Conservation (phyloP, 23 red algal genomes). For the Gracilaria domingensis region DNA sequence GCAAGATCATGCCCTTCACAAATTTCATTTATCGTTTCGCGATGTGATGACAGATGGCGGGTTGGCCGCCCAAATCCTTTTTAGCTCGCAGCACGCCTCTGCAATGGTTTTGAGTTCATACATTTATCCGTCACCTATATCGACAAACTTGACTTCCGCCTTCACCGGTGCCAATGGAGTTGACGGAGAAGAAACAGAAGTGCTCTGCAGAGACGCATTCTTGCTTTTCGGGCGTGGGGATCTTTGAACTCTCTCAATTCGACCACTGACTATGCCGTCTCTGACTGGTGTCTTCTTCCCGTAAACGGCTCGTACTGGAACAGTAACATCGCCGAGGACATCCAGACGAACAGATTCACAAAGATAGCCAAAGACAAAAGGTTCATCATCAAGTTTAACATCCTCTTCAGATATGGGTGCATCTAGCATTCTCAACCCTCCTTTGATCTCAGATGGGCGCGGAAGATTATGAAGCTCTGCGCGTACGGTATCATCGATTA, state of each 20-base stretch:
- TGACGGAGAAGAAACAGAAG: neutral
- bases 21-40: too few species aligned
- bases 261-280: neutral
- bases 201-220: neutral
- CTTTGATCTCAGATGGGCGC: neutral
- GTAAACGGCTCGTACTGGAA: conserved; percentile 39
- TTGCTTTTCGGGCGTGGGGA: neutral
- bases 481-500: neutral
- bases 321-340: conserved; percentile 49
- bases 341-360: conserved; percentile 51
- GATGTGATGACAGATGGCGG: too few species aligned
- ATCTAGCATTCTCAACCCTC: neutral
- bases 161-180: neutral
- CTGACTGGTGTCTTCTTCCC: neutral
- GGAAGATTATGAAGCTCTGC: conserved; percentile 5
- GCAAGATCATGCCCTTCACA: too few species aligned
- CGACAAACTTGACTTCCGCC: neutral
- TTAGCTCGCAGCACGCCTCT: too few species aligned
- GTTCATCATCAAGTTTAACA: conserved; percentile 26
- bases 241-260: conserved; percentile 11
- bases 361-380: conserved; percentile 68
- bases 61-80: too few species aligned
- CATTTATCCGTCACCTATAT: conserved; percentile 10
- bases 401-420: conserved; percentile 18
- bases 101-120: neutral